Evolutionary conservation across 2,329 filamentous ascomycete genomes (phyloP).

Genomic region (Sordariomycetes sp.): DNA sequence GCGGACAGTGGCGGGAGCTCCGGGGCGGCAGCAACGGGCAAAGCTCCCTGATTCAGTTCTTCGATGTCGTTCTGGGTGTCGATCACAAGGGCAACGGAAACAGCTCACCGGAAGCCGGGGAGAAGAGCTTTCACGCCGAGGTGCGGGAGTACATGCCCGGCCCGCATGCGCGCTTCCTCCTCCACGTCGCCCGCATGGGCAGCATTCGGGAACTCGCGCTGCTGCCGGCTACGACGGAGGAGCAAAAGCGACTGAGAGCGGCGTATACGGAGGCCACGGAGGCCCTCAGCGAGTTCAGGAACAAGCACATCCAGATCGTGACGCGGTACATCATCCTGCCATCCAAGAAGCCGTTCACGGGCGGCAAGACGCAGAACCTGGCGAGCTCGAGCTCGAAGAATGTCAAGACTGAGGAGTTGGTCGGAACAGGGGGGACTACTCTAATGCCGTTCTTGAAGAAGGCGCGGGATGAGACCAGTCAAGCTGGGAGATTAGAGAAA

Average conservation of each 20-base stretch:
- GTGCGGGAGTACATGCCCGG: constrained; percentile 90
- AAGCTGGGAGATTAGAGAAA: constrained; percentile 22
- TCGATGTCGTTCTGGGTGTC: constrained; percentile 78
- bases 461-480: constrained; percentile 69
- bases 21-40: constrained; percentile 93
- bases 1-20: constrained; percentile 62
- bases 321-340: constrained; percentile 85
- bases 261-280: constrained; percentile 65
- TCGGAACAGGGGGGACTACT: constrained; percentile 80
- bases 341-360: constrained; percentile 35
- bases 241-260: constrained; percentile 29
- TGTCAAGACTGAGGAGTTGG: constrained; percentile 40
- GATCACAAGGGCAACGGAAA: constrained; percentile 51
- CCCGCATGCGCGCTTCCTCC: constrained; percentile 69
- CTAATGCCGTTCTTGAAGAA: constrained; percentile 86
- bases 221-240: constrained; percentile 40
- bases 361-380: constrained; percentile 25
- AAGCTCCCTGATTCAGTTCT: constrained; percentile 86
- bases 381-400: constrained; percentile 31
- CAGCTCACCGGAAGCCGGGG: constrained; percentile 8
- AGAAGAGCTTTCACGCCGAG: constrained; percentile 43
- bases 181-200: constrained; percentile 57
- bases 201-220: constrained; percentile 66
- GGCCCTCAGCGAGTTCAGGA: constrained; percentile 67
- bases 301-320: constrained; percentile 85